Percentiles rank a stretch among this genome's conserved stretches.
These are phyloP conservation scores for Dictyostelium purpureum DNA, from an alignment of 78 protist species.

Conservation along the genomic window DNA sequence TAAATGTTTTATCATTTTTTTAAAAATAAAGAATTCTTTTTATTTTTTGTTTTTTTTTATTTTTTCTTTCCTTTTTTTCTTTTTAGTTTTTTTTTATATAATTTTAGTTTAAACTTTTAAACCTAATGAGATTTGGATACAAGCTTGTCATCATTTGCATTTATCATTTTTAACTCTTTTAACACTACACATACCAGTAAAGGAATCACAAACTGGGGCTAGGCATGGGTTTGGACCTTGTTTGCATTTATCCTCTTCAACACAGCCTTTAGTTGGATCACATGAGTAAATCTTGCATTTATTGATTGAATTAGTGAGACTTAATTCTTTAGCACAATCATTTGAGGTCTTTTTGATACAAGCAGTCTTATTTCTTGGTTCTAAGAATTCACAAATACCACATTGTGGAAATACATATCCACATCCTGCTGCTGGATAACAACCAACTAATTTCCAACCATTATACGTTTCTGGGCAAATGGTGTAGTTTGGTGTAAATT, in stretches of 20 bases:
- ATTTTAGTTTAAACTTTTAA: too few relatives aligned
- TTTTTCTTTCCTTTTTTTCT: too few relatives aligned
- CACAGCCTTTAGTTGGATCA: background rate
- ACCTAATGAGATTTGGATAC: too few relatives aligned
- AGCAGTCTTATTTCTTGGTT: background rate
- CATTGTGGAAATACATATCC: background rate
- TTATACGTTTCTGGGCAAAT: too few relatives aligned
- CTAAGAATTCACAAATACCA: background rate
- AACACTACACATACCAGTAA: background rate
- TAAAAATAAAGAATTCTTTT: too few relatives aligned
- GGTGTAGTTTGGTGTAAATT: too few relatives aligned
- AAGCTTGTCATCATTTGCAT: too few relatives aligned
- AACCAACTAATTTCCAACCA: background rate
- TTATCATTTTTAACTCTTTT: background rate
- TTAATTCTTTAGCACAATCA: background rate
- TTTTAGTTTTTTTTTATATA: too few relatives aligned
- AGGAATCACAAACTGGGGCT: background rate
- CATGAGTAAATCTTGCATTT: background rate
- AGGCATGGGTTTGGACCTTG: slow-evolving; percentile 1
- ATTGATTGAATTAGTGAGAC: background rate
- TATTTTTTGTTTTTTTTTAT: too few relatives aligned
- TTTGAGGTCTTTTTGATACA: background rate
- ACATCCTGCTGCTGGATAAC: background rate
- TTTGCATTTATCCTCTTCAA: background rate
- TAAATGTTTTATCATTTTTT: too few relatives aligned